Conservation (phyloP, 306 rosid species). For the Malus orientalis region DNA sequence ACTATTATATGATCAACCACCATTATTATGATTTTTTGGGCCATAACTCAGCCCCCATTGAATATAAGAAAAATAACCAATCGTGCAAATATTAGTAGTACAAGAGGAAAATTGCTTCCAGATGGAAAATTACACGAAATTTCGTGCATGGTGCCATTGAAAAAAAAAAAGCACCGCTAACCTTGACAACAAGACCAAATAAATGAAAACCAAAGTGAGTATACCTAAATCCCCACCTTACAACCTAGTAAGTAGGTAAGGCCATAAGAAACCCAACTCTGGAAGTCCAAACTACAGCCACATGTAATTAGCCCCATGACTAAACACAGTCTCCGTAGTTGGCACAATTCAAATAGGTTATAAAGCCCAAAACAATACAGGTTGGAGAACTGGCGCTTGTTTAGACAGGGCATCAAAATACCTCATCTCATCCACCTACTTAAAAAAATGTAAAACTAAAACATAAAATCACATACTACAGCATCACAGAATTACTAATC, state of each 20-base stretch:
- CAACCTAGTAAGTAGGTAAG: not conserved
- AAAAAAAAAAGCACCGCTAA: not conserved
- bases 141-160: not conserved
- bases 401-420: not conserved
- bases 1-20: slow-evolving; percentile 14
- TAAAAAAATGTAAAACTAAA: not conserved
- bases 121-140: not conserved
- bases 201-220: not conserved
- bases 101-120: not conserved
- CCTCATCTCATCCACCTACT: not conserved
- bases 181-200: not conserved
- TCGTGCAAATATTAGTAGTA: slow-evolving; percentile 2
- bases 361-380: not conserved
- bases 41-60: not conserved
- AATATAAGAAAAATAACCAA: not conserved
- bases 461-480: not conserved
- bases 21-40: not conserved
- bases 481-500: not conserved
- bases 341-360: not conserved
- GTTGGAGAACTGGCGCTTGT: not conserved
- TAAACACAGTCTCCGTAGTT: not conserved
- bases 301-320: not conserved
- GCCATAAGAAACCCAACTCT: not conserved
- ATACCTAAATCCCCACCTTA: not conserved
- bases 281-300: not conserved